Evolutionary conservation across 345 rosid species (phyloP).

Genomic region (Dovyalis caffra): DNA sequence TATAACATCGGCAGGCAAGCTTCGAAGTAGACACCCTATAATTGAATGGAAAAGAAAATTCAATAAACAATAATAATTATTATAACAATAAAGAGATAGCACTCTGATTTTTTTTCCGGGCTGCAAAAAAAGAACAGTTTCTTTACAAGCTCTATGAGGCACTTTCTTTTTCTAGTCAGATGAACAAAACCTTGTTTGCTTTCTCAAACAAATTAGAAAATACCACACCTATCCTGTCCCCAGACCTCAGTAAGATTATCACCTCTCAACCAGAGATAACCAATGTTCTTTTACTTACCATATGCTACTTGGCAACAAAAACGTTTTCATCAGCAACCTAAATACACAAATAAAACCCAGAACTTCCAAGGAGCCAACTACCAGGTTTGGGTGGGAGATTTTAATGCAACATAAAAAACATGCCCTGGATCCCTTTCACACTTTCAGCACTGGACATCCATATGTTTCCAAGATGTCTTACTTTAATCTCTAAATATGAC

Average conservation of each 20-base stretch:
- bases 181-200: not conserved
- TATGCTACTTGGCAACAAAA: not conserved
- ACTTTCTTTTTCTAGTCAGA: not conserved
- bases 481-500: not conserved
- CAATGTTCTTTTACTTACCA: not conserved
- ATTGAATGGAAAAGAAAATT: slow-evolving; percentile 16
- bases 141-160: slow-evolving; percentile 4
- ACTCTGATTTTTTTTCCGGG: not conserved
- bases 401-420: not conserved
- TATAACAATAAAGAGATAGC: too few relatives aligned
- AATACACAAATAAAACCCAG: not conserved
- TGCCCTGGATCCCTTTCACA: not conserved
- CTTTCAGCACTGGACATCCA: not conserved
- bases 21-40: slow-evolving; percentile 84
- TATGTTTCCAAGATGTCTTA: not conserved
- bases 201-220: not conserved
- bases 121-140: not conserved
- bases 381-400: not conserved
- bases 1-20: slow-evolving; percentile 77
- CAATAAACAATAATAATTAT: not conserved
- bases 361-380: not conserved
- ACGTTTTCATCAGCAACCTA: not conserved
- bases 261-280: not conserved
- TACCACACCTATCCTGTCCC: not conserved
- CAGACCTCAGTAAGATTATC: not conserved